Evolutionary conservation across 768 basidiomycete genomes (phyloP).

Genomic region (Mycena haematopus): DNA sequence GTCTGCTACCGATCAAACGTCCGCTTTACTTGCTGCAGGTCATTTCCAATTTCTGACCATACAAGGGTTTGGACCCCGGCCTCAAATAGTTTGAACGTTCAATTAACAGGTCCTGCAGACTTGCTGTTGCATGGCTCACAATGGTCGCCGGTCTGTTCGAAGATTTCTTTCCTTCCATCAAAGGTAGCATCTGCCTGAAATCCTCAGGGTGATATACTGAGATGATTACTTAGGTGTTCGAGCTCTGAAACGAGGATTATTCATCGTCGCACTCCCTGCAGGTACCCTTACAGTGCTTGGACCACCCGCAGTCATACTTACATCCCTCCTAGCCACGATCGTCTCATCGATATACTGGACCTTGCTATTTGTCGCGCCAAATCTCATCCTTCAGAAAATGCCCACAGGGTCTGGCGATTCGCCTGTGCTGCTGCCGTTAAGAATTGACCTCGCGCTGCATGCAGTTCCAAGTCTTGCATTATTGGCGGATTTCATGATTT

Average conservation of each 20-base stretch:
- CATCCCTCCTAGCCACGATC: slow-evolving; percentile 37
- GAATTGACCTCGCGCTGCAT: slow-evolving; percentile 70
- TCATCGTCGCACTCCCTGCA: slow-evolving; percentile 72
- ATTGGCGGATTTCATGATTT: slow-evolving; percentile 69
- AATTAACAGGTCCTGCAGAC: slow-evolving; percentile 36
- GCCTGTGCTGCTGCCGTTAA: slow-evolving; percentile 52
- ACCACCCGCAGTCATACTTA: neutral
- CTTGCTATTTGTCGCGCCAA: slow-evolving; percentile 59
- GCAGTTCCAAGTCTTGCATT: slow-evolving; percentile 64
- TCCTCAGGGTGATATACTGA: neutral
- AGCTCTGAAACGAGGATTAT: slow-evolving; percentile 57
- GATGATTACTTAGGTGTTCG: slow-evolving; percentile 42
- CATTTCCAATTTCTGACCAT: slow-evolving; percentile 80
- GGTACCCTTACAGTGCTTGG: neutral
- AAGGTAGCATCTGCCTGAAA: slow-evolving; percentile 33
- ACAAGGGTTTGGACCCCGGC: slow-evolving; percentile 56
- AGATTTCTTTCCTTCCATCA: slow-evolving; percentile 41
- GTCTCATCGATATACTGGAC: slow-evolving; percentile 72
- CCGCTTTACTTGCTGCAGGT: slow-evolving; percentile 30
- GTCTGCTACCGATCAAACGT: too few species aligned
- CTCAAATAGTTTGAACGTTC: neutral
- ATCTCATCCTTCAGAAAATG: slow-evolving; percentile 55
- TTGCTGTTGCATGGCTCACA: slow-evolving; percentile 43
- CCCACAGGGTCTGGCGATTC: slow-evolving; percentile 21
- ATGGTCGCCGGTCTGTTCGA: slow-evolving; percentile 42